Evolutionary conservation across 192 early-diverging fungal species (phyloP), one percentile per base, ranked within the genome.

Genomic region (Jimgerdemannia flammicorona): DNA sequence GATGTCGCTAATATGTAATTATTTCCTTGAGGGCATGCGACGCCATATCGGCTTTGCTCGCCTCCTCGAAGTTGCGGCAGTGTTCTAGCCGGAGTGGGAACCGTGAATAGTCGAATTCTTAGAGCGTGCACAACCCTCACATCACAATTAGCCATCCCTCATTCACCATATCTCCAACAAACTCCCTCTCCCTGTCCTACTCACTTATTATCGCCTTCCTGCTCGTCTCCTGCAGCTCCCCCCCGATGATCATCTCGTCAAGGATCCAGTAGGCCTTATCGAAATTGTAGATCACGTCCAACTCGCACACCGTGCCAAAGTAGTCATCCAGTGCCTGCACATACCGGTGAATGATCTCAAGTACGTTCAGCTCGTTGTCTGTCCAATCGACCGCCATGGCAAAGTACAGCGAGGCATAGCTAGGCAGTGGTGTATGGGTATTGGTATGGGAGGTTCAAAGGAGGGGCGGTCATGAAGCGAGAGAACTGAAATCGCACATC

Each of bases 301-400:
- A 73, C 79, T 86, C 85, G 75, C 83, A 85, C 9, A 87, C 86
- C 73, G 85, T 87, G 41, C 85, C 86, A 81, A 87, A 87, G 74
- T 87, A 85, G 71, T 86, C 79, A 77, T 87, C 86, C 69, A 87
- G 80, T 54, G 80, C 70, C 72, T 87, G 85, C 11, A 87, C 86
- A 63, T 87, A 87, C 64, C 85, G 85, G 75, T 87, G 86, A 49
- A 87, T 70, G 41, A 84, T 81, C 66, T 87, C 86, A 67, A 87
- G 72, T 44, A 72, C 81, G 71, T 80, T 83, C 41, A 87, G 77
- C 64, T 87, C 86, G 74, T 87, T 87, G 72, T 87, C 86, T 40
- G 83, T 77, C 79, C 80, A 85, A 64, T 87, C 86, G 19, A 85
- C 78, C 3, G 85, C 84, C 66, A 80, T 78, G 63, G 76, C 81